Evolutionary conservation across 805 yeast species (phyloP).

Genomic region (Vanderwaltozyma verrucispora): DNA sequence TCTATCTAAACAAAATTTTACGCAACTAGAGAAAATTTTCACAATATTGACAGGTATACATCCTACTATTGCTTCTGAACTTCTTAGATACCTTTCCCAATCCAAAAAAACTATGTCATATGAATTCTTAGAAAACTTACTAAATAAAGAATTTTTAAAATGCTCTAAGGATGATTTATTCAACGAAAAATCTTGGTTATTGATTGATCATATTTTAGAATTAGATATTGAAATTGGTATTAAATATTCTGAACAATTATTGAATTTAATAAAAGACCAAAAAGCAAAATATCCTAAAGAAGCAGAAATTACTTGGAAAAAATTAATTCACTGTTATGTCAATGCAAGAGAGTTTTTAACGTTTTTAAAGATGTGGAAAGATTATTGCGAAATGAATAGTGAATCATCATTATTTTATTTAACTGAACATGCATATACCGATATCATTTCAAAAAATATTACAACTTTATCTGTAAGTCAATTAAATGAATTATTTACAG

Average conservation of each 20-base stretch:
- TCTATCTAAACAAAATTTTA: slow-evolving; percentile 17
- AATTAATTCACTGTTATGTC: slow-evolving; percentile 37
- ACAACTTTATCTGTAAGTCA: slow-evolving; percentile 40
- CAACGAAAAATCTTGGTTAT: slow-evolving; percentile 31
- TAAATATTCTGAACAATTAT: slow-evolving; percentile 23
- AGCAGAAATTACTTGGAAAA: slow-evolving; percentile 17
- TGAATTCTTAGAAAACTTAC: slow-evolving; percentile 34
- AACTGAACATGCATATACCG: slow-evolving; percentile 24
- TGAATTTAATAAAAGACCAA: slow-evolving; percentile 7
- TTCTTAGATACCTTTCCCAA: slow-evolving; percentile 38
- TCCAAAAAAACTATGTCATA: slow-evolving; percentile 46
- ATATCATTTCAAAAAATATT: slow-evolving; percentile 33
- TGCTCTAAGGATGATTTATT: background rate
- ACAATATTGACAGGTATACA: slow-evolving; percentile 31
- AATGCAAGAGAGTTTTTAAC: slow-evolving; percentile 47
- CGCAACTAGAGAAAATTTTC: slow-evolving; percentile 38
- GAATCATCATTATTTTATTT: slow-evolving; percentile 9
- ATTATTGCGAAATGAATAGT: slow-evolving; percentile 8
- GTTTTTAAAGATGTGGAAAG: slow-evolving; percentile 41
- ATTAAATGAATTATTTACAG: slow-evolving; percentile 22
- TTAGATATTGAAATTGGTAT: slow-evolving; percentile 54
- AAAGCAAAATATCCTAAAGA: slow-evolving; percentile 4
- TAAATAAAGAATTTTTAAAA: slow-evolving; percentile 7
- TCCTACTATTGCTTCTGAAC: slow-evolving; percentile 32
- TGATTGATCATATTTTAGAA: slow-evolving; percentile 38